Percentiles rank a stretch among this genome's conserved stretches.
These are phyloP conservation scores for Phytophthora pluvialis DNA, from an alignment of 352 stramenopile species.

Conservation along the genomic window DNA sequence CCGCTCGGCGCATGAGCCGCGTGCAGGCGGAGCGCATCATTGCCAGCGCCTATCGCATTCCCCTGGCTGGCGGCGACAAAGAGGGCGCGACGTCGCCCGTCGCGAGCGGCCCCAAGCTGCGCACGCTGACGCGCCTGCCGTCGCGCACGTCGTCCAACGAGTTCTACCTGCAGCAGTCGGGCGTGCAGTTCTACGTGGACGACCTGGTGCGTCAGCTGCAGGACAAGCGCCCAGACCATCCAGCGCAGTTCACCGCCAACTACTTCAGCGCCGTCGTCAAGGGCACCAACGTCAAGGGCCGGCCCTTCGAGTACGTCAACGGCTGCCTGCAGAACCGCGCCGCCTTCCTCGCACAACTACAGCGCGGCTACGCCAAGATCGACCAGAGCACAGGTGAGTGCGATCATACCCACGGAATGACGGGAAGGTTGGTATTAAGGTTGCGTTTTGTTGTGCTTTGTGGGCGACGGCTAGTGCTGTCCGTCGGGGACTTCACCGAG, in stretches of 20 bases:
- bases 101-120: constrained; percentile 18
- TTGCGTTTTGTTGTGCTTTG: background rate
- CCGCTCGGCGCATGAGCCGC: constrained; percentile 35
- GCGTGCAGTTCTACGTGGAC: constrained; percentile 61
- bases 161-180: constrained; percentile 60
- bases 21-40: constrained; percentile 56
- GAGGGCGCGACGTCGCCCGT: background rate
- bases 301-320: constrained; percentile 60
- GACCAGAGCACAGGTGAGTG: constrained; percentile 46
- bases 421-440: background rate
- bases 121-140: constrained; percentile 20
- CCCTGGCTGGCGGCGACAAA: constrained; percentile 2
- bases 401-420: background rate
- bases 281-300: constrained; percentile 46
- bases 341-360: constrained; percentile 54
- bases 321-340: constrained; percentile 59
- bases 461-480: constrained; percentile 40
- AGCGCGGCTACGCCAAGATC: constrained; percentile 46
- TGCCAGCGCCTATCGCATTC: constrained; percentile 44
- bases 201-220: constrained; percentile 60
- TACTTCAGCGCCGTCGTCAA: constrained; percentile 50
- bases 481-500: constrained; percentile 63
- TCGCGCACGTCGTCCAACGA: constrained; percentile 39
- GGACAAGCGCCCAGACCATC: constrained; percentile 51
- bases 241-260: constrained; percentile 44